These are phyloP conservation scores for Rhynchospora tenuis DNA, from an alignment of 176 grass and related monocot genomes.

Conservation along the genomic window DNA sequence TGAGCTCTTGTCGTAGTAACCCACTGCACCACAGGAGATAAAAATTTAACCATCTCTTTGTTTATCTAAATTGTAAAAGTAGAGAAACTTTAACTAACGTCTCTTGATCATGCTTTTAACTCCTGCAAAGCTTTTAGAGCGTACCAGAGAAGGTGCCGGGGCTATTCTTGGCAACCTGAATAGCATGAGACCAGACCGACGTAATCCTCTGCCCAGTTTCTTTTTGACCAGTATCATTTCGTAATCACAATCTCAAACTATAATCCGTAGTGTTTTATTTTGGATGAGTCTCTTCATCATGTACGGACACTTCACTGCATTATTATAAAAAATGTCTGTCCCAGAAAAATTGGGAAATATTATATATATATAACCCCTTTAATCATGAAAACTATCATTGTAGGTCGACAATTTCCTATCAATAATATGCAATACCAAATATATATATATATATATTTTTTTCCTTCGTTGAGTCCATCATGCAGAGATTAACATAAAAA, in stretches of 20 bases:
- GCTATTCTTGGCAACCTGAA: slow-evolving; percentile 26
- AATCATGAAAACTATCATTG: no score
- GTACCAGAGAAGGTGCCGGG: slow-evolving; percentile 6
- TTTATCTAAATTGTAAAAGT: not conserved
- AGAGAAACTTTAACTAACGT: not conserved
- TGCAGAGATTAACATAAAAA: no score
- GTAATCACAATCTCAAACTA: not conserved
- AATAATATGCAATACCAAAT: no score
- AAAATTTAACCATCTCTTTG: not conserved
- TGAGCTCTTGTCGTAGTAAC: not conserved
- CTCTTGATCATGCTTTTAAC: slow-evolving; percentile 15
- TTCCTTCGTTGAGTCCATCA: no score
- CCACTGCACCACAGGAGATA: not conserved
- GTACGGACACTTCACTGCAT: not conserved
- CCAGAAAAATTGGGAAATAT: no score
- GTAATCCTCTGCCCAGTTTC: slow-evolving; percentile 16
- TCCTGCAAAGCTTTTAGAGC: slow-evolving; percentile 9
- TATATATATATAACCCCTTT: no score
- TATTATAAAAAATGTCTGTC: no score
- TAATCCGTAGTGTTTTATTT: not conserved
- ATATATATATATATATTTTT: no score
- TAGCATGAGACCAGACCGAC: slow-evolving; percentile 9
- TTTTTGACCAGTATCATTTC: slow-evolving; percentile 11
- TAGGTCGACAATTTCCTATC: no score
- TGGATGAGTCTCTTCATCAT: not conserved